Base-by-base conservation (phyloP, 306 rosid species). In the Clitoria ternatea region DNA sequence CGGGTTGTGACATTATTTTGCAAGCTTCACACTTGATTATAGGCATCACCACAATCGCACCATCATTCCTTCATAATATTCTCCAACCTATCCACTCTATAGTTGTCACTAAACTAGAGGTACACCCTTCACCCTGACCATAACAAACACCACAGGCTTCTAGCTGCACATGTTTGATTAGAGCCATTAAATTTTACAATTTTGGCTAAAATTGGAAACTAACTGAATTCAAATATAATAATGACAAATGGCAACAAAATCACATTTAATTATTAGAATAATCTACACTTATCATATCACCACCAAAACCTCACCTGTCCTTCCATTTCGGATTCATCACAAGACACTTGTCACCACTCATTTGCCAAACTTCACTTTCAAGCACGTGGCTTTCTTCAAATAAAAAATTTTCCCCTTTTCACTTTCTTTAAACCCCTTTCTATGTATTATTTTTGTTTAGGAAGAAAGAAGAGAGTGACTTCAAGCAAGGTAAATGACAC, bases 221-320 rank as follows among this genome's bases (percentile, higher is more conserved):
- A 72, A 72, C 69, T 40, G 20, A 50, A 63, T 40, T 62, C 7
- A 36, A 60, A 29, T 60, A 60, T 5, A n/a, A 70, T 6, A 29
- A 72, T 9, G n/a, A 49, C 29, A 70, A 30, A 61, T 75, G 81
- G 59, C 67, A 78, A 42, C 18, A 11, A 52, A 63, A 61, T 47
- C 54, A 43, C 30, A 52, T 40, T 36, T 17, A 15, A 14, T 50
- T 33, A 27, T 19, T 26, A 24, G 23, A 70, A 56, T 11, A 35
- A 44, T 44, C 78, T 15, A 66, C 70, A 53, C 55, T 45, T 18
- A 72, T 66, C 57, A 66, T 29, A 36, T 79, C 71, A 29, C 79
- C 85, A 60, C 43, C 8, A 83, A 80, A 79, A 59, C 64, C 83
- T 83, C 87, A 77, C 77, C 87, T 32, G 80, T 77, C 86, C 92